Evolutionary conservation across 208 protist species (phyloP), one percentile per base, ranked within the genome.

Genomic region (Trypanosoma lewisi): DNA sequence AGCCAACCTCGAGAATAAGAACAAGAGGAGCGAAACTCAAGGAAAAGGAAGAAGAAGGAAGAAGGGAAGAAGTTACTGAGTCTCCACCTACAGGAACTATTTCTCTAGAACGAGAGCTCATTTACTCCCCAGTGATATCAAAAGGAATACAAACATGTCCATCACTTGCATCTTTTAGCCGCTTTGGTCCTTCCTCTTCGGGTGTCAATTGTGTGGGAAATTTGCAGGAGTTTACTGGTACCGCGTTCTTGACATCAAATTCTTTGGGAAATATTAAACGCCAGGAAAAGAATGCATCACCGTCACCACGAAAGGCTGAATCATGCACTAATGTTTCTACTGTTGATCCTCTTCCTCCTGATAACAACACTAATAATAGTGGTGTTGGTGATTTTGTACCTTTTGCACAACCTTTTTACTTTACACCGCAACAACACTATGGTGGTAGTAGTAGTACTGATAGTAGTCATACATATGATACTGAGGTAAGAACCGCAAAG

Each of bases 341-440:
- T 52, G 4, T 12, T 31, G n/a, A n/a, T n/a, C n/a, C n/a, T n/a
- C n/a, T n/a, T n/a, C n/a, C n/a, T n/a, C n/a, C n/a, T n/a, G n/a
- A n/a, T n/a, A n/a, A n/a, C n/a, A n/a, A n/a, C n/a, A n/a, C n/a
- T n/a, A n/a, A n/a, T n/a, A n/a, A n/a, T n/a, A n/a, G n/a, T n/a
- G n/a, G n/a, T n/a, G 27, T 4, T 52, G 42, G 6, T 49, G 30
- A 25, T 61, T 2, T n/a, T 56, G 49, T 54, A 4, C 60, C 60
- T 12, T 54, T 14, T 4, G 28, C 60, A 30, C 2, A 12, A 8
- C 49, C 60, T 37, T 14, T 56, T 30, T 66, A 66, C 27, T 49
- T 67, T 4, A 8, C 59, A 19, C 62, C 62, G 16, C 62, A 67
- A 23, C 23, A 51, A 37, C 11, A 52, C 1, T 67, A 67, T 36